Conservation (phyloP, 768 basidiomycete species). For the Sporobolomyces pararoseus region DNA sequence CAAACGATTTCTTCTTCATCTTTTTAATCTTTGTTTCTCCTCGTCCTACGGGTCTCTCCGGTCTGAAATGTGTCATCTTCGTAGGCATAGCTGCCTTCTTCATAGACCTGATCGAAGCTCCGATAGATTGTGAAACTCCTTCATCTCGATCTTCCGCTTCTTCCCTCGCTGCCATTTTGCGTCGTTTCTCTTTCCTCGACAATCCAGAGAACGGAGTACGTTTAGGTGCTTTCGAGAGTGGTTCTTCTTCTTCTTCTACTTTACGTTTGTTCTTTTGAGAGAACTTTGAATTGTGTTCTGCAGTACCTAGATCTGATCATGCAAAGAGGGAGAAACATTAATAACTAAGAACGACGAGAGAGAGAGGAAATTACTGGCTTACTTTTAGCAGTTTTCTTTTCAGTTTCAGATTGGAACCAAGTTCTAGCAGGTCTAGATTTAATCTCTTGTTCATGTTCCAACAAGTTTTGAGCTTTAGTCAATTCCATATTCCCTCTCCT, state of each 20-base stretch:
- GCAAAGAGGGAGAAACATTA: too few species aligned
- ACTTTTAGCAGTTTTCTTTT: constrained; percentile 79
- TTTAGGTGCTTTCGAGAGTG: constrained; percentile 32
- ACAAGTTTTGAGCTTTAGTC: constrained; percentile 88
- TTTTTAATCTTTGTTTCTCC: constrained; percentile 14
- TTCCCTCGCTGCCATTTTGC: constrained; percentile 78
- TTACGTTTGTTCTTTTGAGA: constrained; percentile 32
- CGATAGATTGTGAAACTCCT: constrained; percentile 52
- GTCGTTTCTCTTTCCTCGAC: constrained; percentile 77
- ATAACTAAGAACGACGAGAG: too few species aligned
- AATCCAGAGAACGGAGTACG: constrained; percentile 62
- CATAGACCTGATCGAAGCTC: constrained; percentile 76
- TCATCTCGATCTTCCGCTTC: constrained; percentile 61
- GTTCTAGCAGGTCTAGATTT: constrained; percentile 87
- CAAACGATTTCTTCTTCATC: constrained; percentile 16
- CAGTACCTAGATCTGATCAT: constrained; percentile 78
- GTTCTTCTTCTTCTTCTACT: constrained; percentile 36
- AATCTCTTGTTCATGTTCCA: constrained; percentile 89
- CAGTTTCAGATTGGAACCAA: constrained; percentile 93
- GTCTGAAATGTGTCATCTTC: constrained; percentile 22
- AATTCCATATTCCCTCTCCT: constrained; percentile 93
- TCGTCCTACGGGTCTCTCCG: constrained; percentile 7
- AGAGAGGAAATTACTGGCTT: constrained; percentile 18
- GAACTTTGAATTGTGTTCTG: constrained; percentile 58
- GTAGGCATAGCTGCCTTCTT: constrained; percentile 61